Evolutionary conservation across 257 asterid species (phyloP).

Genomic region (Nicotiana undulata): DNA sequence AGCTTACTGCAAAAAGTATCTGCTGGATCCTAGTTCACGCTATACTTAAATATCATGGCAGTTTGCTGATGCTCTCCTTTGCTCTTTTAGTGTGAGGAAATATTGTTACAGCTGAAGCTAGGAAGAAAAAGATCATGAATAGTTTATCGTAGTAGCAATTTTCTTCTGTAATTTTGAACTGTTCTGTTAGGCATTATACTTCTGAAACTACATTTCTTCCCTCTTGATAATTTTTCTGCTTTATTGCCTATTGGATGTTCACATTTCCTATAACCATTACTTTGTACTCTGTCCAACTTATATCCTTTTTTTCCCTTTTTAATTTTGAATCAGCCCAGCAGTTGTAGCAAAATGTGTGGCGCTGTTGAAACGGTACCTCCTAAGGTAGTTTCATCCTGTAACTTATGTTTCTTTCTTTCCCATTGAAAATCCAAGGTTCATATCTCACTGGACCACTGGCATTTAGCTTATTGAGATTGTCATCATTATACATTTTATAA

Average conservation of each 20-base stretch:
- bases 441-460: background rate
- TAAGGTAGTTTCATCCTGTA: constrained; percentile 50
- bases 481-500: background rate
- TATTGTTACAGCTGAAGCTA: background rate
- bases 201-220: background rate
- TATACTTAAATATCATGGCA: background rate
- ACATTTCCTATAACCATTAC: background rate
- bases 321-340: constrained; percentile 68
- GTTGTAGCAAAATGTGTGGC: constrained; percentile 96
- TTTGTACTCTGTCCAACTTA: constrained; percentile 9
- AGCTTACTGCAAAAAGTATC: background rate
- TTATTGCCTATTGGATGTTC: constrained; percentile 2
- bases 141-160: background rate
- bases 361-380: constrained; percentile 81
- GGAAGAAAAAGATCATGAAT: background rate
- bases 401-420: background rate
- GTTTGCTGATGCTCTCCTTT: background rate
- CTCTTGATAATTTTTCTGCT: background rate
- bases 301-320: constrained; percentile 12
- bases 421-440: background rate
- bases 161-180: background rate
- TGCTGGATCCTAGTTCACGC: background rate
- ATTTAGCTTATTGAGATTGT: background rate
- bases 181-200: background rate
- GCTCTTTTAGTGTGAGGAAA: background rate